Percentiles rank a stretch among this genome's conserved stretches.
Conservation (phyloP, 257 asterid species). For the Galeopsis tetrahit region DNA sequence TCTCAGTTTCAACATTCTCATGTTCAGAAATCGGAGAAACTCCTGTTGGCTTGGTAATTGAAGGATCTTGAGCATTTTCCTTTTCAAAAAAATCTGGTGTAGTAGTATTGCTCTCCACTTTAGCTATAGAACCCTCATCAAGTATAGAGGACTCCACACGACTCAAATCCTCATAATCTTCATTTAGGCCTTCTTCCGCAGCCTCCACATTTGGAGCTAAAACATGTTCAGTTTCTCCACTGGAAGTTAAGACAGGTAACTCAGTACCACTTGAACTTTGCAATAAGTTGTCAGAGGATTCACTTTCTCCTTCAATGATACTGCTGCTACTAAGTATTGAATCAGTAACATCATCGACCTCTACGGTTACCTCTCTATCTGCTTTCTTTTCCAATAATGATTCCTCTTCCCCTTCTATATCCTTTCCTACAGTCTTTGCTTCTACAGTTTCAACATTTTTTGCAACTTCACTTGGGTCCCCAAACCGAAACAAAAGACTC, state of each 20-base stretch:
- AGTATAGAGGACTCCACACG: neutral
- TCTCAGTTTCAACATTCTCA: conserved; percentile 30
- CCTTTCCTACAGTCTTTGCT: conserved; percentile 36
- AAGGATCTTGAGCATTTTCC: conserved; percentile 28
- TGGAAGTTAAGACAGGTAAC: conserved; percentile 33
- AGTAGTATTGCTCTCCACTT: conserved; percentile 26
- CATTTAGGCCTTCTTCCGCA: neutral
- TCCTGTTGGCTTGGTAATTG: conserved; percentile 20
- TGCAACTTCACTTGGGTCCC: conserved; percentile 57
- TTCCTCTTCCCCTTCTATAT: conserved; percentile 35
- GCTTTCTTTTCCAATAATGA: conserved; percentile 32
- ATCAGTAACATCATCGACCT: conserved; percentile 34
- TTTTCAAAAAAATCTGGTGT: conserved; percentile 28
- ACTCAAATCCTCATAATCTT: neutral
- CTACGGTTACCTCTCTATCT: conserved; percentile 32
- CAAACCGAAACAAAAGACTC: conserved; percentile 77
- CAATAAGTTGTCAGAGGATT: conserved; percentile 31
- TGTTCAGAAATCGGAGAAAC: conserved; percentile 31
- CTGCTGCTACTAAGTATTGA: conserved; percentile 26
- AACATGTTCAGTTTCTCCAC: conserved; percentile 16
- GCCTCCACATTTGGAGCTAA: conserved; percentile 15
- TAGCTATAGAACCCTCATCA: conserved; percentile 21
- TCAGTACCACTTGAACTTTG: conserved; percentile 37
- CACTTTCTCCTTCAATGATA: conserved; percentile 34
- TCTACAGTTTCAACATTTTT: conserved; percentile 48